Evolutionary conservation across 2,329 filamentous ascomycete genomes (phyloP).

Genomic region (Hymenoscyphus albidus): DNA sequence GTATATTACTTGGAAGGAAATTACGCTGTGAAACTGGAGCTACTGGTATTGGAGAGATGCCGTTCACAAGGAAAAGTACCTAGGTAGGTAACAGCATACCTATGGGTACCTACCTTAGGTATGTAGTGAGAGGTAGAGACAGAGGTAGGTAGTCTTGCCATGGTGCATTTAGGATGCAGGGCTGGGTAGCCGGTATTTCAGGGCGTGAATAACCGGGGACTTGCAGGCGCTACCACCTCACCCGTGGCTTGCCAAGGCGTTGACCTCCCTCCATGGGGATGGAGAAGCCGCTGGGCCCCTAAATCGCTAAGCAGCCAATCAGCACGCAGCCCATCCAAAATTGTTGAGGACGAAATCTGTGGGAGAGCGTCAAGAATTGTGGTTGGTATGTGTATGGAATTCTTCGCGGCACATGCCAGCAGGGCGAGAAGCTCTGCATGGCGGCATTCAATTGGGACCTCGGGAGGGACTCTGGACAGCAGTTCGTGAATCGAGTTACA

Average conservation of each 20-base stretch:
- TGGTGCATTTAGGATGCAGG: too few species aligned
- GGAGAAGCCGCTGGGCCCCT: neutral
- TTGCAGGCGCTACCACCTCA: neutral
- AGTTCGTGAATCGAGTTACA: neutral
- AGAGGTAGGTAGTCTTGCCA: too few species aligned
- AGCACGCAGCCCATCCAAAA: neutral
- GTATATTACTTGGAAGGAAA: too few species aligned
- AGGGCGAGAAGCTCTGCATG: neutral
- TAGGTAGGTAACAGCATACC: too few species aligned
- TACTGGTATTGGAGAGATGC: too few species aligned
- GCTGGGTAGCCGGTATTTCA: neutral
- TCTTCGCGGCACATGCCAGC: neutral
- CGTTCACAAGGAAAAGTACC: too few species aligned
- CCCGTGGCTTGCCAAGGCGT: slow-evolving; percentile 1
- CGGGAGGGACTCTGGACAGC: neutral
- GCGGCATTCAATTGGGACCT: neutral
- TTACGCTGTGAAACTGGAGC: too few species aligned
- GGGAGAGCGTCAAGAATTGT: neutral
- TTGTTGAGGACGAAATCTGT: neutral
- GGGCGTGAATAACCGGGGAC: neutral
- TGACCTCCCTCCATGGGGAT: neutral
- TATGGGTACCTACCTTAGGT: too few species aligned
- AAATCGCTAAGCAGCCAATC: neutral
- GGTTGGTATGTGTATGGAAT: neutral
- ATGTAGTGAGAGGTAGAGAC: too few species aligned